phyloP scores from a whole-genome alignment of 2,329 filamentous ascomycete species.

The Penicillium fuscoglaucum region DNA sequence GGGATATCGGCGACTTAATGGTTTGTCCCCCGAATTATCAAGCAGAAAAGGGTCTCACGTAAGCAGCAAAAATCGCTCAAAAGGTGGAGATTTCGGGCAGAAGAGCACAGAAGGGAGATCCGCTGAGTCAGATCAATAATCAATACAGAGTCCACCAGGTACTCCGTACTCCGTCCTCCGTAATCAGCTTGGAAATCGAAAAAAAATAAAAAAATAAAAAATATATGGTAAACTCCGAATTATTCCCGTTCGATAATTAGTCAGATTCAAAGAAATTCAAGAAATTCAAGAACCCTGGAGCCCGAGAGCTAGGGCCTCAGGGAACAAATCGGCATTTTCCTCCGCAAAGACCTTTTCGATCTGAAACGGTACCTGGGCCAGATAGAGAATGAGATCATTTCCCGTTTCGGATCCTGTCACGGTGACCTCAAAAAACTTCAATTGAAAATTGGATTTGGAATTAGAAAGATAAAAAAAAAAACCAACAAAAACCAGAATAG shows the following conservation, averaged over 20 bases:
- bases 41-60: conserved; percentile 9
- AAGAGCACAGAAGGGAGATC: neutral
- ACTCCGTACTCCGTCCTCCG: no score
- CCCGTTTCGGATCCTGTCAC: conserved; percentile 3
- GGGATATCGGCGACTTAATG: conserved; percentile 22
- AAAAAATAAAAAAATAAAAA: neutral
- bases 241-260: conserved; percentile 10
- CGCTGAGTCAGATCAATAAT: conserved; percentile 19
- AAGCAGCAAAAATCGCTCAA: conserved; percentile 14
- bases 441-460: conserved; percentile 5
- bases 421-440: conserved; percentile 3
- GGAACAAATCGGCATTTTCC: conserved; percentile 8
- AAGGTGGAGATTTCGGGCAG: conserved; percentile 1
- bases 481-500: neutral
- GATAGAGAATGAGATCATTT: neutral
- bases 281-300: neutral
- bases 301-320: neutral
- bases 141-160: neutral
- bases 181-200: no score
- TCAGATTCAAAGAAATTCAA: neutral
- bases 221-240: neutral
- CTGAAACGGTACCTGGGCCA: conserved; percentile 6
- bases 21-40: neutral
- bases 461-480: no score
- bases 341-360: conserved; percentile 7